A percentile compares a stretch with the other conserved stretches of the same genome.
These are phyloP conservation scores for Scenedesmus sp. DNA, from an alignment of 163 green algal species.

Conservation along the genomic window DNA sequence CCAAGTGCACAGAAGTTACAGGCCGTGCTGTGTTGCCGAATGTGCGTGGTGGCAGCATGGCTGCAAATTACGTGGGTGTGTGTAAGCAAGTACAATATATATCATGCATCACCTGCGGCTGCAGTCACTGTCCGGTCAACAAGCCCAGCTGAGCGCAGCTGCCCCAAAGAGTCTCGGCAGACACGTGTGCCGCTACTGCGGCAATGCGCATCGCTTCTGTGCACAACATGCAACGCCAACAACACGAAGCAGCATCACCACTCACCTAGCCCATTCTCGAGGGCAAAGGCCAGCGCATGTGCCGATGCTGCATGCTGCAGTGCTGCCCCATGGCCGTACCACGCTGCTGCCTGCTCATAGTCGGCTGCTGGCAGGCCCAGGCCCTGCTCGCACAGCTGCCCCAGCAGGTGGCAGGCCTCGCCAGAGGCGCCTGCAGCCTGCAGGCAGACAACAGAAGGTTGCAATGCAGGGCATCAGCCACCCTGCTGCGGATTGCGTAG, in stretches of 20 bases:
- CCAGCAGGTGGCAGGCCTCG: conserved; percentile 4
- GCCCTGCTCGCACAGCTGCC: conserved; percentile 14
- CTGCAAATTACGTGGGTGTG: background rate
- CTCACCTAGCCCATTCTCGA: conserved; percentile 22
- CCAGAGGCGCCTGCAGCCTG: background rate
- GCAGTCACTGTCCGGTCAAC: background rate
- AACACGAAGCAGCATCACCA: background rate
- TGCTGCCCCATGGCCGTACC: conserved; percentile 3
- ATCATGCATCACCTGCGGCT: too few relatives aligned
- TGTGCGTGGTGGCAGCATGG: background rate
- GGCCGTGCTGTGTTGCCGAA: background rate
- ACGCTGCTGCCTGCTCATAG: background rate
- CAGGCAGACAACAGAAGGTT: background rate
- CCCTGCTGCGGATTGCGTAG: background rate
- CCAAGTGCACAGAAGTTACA: background rate
- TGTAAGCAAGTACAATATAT: background rate
- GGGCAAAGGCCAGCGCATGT: conserved; percentile 12
- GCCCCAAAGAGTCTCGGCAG: too few relatives aligned
- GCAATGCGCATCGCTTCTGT: too few relatives aligned
- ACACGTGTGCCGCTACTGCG: too few relatives aligned
- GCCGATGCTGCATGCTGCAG: background rate
- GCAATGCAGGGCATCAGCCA: background rate
- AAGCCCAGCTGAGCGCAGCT: background rate
- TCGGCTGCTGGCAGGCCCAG: conserved; percentile 21
- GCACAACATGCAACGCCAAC: background rate